Percentiles rank a stretch among this genome's conserved stretches.
These are phyloP conservation scores for Xylaria sp. DNA, from an alignment of 2,329 filamentous ascomycete species.

Conservation along the genomic window DNA sequence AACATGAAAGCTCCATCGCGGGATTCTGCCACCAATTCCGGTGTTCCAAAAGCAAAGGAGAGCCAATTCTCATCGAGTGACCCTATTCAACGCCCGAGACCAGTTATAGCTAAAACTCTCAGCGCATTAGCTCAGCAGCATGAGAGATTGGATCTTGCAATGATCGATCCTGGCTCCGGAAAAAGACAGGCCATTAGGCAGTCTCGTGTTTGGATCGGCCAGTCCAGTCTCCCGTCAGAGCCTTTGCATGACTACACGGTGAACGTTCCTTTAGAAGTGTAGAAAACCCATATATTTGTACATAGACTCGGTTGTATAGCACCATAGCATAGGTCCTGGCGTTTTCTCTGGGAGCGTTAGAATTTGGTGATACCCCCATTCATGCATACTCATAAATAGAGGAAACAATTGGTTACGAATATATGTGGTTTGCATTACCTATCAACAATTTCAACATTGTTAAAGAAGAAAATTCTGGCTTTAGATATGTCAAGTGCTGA, in stretches of 20 bases:
- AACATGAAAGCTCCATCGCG: not conserved
- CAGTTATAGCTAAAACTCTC: constrained; percentile 14
- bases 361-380: constrained; percentile 29
- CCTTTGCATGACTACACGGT: not conserved
- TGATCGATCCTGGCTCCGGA: not conserved
- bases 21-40: not conserved
- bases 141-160: not conserved
- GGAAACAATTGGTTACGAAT: not conserved
- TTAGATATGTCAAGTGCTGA: not conserved
- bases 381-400: constrained; percentile 8
- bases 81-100: not conserved
- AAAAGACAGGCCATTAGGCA: not conserved
- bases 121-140: constrained; percentile 4
- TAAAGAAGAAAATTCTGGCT: not conserved
- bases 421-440: not conserved
- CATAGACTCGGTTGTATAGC: constrained; percentile 11
- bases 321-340: constrained; percentile 21
- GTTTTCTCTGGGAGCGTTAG: constrained; percentile 5
- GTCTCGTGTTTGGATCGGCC: not conserved
- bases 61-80: not conserved
- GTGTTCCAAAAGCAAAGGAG: not conserved
- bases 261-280: not conserved
- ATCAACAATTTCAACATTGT: not conserved
- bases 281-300: constrained; percentile 16
- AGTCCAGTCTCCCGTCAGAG: not conserved